Evolutionary conservation across 2,329 filamentous ascomycete genomes (phyloP).

Genomic region (Aureobasidium vineae): DNA sequence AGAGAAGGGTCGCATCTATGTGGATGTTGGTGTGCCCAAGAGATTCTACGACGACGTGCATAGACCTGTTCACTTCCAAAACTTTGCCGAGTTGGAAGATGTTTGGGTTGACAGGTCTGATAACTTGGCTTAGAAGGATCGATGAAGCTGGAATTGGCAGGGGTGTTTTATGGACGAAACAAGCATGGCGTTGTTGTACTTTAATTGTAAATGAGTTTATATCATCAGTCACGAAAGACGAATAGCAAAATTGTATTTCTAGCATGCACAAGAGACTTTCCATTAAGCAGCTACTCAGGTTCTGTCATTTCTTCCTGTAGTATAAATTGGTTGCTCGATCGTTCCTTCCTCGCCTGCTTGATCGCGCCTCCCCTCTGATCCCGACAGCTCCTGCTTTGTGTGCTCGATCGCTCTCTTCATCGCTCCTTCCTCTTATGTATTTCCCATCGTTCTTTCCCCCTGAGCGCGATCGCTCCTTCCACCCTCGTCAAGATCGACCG

Average conservation of each 20-base stretch:
- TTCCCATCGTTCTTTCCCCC: too few relatives aligned
- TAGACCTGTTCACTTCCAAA: constrained; percentile 91
- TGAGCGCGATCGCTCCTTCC: too few relatives aligned
- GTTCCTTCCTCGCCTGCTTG: too few relatives aligned
- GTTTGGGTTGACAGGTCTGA: constrained; percentile 92
- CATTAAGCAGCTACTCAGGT: too few relatives aligned
- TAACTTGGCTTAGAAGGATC: constrained; percentile 69
- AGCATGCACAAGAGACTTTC: too few relatives aligned
- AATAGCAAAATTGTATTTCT: constrained; percentile 6
- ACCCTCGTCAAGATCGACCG: too few relatives aligned
- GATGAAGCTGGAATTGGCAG: background rate
- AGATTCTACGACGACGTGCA: constrained; percentile 92
- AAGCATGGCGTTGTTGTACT: constrained; percentile 7
- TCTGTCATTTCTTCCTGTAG: too few relatives aligned
- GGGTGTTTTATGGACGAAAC: background rate
- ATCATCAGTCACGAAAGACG: background rate
- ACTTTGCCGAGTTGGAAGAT: constrained; percentile 95
- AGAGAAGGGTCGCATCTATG: constrained; percentile 79
- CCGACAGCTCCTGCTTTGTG: too few relatives aligned
- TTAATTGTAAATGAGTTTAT: background rate
- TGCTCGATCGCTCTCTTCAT: too few relatives aligned
- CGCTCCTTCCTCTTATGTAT: too few relatives aligned
- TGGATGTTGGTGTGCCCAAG: constrained; percentile 86
- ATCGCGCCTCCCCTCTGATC: too few relatives aligned
- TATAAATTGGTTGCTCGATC: too few relatives aligned